Conservation (phyloP, 164 flowering plant species). For the Nelumbo lutea region DNA sequence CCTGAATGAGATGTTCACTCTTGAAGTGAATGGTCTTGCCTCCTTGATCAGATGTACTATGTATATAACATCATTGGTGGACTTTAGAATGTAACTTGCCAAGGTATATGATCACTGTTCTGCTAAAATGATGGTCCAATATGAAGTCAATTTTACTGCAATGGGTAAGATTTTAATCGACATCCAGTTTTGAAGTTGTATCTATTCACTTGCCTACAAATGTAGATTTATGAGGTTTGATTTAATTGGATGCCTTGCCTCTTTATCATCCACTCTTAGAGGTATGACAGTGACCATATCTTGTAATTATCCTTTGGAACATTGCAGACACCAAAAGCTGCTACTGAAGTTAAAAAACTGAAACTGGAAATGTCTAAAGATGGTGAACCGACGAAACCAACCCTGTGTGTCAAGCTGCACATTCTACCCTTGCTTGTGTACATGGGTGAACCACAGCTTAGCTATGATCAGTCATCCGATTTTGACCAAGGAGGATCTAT, state of each 20-base stretch:
- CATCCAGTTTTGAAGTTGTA: too few species aligned
- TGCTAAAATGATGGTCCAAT: too few species aligned
- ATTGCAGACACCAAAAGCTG: conserved; percentile 77
- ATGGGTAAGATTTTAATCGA: too few species aligned
- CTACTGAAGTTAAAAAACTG: conserved; percentile 75
- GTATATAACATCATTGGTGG: too few species aligned
- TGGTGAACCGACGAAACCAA: conserved; percentile 56
- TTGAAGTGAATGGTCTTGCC: too few species aligned
- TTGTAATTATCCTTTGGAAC: neutral
- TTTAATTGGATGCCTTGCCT: neutral
- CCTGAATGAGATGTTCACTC: too few species aligned
- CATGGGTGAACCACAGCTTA: conserved; percentile 52
- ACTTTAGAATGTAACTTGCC: too few species aligned
- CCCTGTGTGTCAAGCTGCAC: conserved; percentile 61
- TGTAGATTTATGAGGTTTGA: too few species aligned
- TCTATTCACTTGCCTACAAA: neutral
- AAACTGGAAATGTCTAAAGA: conserved; percentile 75
- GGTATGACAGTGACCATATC: neutral
- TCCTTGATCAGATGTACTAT: too few species aligned
- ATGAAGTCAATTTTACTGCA: too few species aligned
- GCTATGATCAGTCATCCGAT: conserved; percentile 52
- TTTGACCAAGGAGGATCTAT: conserved; percentile 31
- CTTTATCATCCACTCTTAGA: neutral
- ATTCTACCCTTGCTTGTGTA: conserved; percentile 61
- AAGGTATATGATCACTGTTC: too few species aligned